Evolutionary conservation across 2,329 filamentous ascomycete species (phyloP), one percentile per base, ranked within the genome.

Genomic region (Pseudogymnoascus destructans): DNA sequence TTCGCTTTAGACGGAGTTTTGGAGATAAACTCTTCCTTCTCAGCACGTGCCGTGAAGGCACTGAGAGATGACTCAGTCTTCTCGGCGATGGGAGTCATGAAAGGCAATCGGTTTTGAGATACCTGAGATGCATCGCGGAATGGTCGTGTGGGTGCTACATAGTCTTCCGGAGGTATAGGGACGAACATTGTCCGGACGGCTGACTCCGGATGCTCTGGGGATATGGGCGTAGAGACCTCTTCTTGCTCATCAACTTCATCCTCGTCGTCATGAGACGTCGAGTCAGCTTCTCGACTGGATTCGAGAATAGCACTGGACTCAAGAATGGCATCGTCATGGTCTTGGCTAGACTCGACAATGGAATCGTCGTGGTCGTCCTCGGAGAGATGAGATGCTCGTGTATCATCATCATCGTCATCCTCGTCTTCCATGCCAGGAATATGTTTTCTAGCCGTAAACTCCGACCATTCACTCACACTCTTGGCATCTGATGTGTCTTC

Each of bases 71-170:
- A 87, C 71, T 98, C 93, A 0, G 93, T 98, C 66, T 89, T 85
- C 71, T 98, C 93, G 1, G 93, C 92, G 64, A 98, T 98, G 1
- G 93, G 93, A 0, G 93, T 98, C 93, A 98, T 97, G 70, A 97
- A 98, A 2, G 92, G 93, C 8, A 97, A 77, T 58, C 91, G 85
- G 71, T 91, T 95, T 67, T 96, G 95, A 60, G 90, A 89, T 70
- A 85, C 78, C 69, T 90, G 80, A 33, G 75, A 79, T 67, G 89
- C 82, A 71, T 95, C 87, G 68, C 90, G 84, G 77, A 86, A 95
- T 60, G 88, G 87, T 54, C 85, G 80, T 59, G 80, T 86, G 15
- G 89, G 86, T 46, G 88, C 82, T 64, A 91, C 83, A 69, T 90
- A 95, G 70, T 95, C 89, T 68, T 95, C 89, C 0, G 90, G 90